Evolutionary conservation across 192 early-diverging fungal species (phyloP), one percentile per base, ranked within the genome.

Genomic region (Thamnidium elegans): DNA sequence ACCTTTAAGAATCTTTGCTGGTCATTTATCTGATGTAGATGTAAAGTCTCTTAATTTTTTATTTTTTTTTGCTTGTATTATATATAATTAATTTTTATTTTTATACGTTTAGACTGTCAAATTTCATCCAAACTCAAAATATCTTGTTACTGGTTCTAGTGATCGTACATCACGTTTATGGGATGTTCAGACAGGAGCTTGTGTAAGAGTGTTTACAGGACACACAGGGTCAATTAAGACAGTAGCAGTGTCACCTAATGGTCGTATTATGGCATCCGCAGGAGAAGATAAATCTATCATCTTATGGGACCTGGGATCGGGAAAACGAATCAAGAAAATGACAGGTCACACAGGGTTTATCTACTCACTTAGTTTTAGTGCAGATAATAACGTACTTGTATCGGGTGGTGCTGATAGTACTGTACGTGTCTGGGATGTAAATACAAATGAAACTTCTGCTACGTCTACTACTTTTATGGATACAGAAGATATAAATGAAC

Each of bases 1-100:
- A 70, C 94, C 96, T 11, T 72, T 99, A 69, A 87, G 97, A 58
- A 90, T 99, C 34, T 97, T 99, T 87, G 96, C 93, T 58, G 97
- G 97, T 20, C 97, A 99, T 79, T 72, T 95, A 47, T 92, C 94
- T 0, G 97, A 99, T 77, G 97, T 99, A 9, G 95, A 98, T 65
- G 91, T 92, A 84, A 74, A 76, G 9, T 39, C 9, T 39, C 36
- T 39, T 3, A 72, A 64, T 58, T 11, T 42, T 39, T 39, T 39
- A 51, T 15, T 48, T 23, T 23, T 20, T 7, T 51, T 19, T 14
- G 15, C 17, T 43, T n/a, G 4, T 44, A 0, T 44, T 7, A 55
- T 23, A 17, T 3, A 8, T 32, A 17, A 13, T 43, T 23, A 19
- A 68, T 6, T 56, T 15, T 10, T 50, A 39, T 11, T 21, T 50